Percentiles rank a stretch among this genome's conserved stretches.
Evolutionary conservation across 148 eudicot genomes (phyloP).

Genomic region (Fagopyrum homotropicum): DNA sequence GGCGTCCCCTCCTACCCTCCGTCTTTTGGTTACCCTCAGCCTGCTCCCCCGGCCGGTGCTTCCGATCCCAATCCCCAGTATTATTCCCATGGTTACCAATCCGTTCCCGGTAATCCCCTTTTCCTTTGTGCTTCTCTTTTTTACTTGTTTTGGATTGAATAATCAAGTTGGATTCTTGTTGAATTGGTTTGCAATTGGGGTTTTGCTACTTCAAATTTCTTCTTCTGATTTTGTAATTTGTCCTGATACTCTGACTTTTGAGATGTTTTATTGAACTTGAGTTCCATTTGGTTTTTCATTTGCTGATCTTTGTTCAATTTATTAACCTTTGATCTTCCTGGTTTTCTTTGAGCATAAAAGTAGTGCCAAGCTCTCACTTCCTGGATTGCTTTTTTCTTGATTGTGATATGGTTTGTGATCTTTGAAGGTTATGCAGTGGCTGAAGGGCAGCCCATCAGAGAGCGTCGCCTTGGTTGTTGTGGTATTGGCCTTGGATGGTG

Average conservation of each 20-base stretch:
- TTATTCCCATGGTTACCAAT: slow-evolving; percentile 63
- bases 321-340: background rate
- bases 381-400: background rate
- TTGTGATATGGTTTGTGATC: background rate
- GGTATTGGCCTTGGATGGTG: slow-evolving; percentile 10
- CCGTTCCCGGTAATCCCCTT: slow-evolving; percentile 50
- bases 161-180: background rate
- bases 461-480: background rate
- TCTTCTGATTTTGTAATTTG: background rate
- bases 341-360: background rate
- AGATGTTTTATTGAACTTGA: background rate
- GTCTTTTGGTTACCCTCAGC: slow-evolving; percentile 73
- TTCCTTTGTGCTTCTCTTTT: background rate
- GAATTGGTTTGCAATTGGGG: background rate
- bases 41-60: slow-evolving; percentile 67
- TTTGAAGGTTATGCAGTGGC: slow-evolving; percentile 4
- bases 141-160: background rate
- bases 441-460: slow-evolving; percentile 4
- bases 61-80: slow-evolving; percentile 33
- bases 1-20: slow-evolving; percentile 51
- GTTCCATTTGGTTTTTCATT: background rate
- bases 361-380: background rate
- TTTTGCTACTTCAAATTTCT: background rate
- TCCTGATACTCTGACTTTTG: background rate
- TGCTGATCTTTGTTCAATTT: background rate